Base-by-base conservation (phyloP, 768 basidiomycete genomes). In the Podaxis pistillaris region DNA sequence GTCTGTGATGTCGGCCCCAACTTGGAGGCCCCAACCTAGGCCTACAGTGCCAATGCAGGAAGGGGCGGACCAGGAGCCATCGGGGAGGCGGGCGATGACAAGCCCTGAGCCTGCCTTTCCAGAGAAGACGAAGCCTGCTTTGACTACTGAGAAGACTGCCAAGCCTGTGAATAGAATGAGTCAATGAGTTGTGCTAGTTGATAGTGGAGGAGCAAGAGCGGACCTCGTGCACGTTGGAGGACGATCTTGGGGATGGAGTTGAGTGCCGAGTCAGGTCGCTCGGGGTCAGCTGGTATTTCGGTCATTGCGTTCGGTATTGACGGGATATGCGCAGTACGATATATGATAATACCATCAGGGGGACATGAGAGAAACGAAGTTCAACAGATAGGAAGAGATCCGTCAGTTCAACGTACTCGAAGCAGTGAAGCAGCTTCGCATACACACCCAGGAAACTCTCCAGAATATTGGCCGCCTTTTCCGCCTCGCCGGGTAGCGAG, bases 41-140 rank as follows among this genome's bases (percentile, higher is more conserved):
- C 96, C 96, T 17, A 92, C 96, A 0, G 95, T 98, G 33, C 93
- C 96, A 71, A 98, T 96, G 78, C 96, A 98, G 24, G 92, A 94
- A 2, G 96, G 96, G 0, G 96, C 96, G 53, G 91, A 94, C 94
- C 94, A 97, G 9, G 93, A 94, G 67, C 96, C 96, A 70, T 98
- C 95, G 8, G 93, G 91, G 49, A 96, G 83, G 12, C 94, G 89
- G 19, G 94, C 91, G 71, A 97, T 90, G 75, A 98, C 93, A 65
- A 96, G 74, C 13, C 96, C 96, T 1, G 93, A 94, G 51, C 96
- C 96, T 0, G 92, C 93, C 76, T 95, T 96, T 53, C 93, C 96
- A 11, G 91, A 93, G 82, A 96, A 96, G 58, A 96, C 86, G 79
- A 98, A 96, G 1, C 96, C 94, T 3, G 93, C 93, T 76, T 93